Conservation (phyloP, 2,329 filamentous ascomycete species). For the Colletotrichum sp. region DNA sequence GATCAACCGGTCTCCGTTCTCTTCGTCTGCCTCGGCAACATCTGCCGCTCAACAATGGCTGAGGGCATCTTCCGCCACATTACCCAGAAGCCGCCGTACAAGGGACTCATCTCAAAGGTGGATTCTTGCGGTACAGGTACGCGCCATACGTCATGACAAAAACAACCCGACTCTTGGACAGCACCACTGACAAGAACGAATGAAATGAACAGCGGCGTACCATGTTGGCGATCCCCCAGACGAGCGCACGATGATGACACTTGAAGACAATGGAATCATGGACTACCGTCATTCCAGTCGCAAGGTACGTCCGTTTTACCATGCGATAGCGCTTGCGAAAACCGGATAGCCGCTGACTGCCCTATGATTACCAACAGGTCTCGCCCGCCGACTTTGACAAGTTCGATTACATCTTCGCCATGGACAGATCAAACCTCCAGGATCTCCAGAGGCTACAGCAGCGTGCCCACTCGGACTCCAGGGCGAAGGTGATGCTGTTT, state of each 20-base stretch:
- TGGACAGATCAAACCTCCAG: conserved; percentile 84
- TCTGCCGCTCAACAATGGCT: conserved; percentile 93
- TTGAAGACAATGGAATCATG: conserved; percentile 75
- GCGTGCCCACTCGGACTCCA: conserved; percentile 59
- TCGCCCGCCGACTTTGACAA: conserved; percentile 73
- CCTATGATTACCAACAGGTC: conserved; percentile 41
- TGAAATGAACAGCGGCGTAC: conserved; percentile 67
- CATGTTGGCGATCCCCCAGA: conserved; percentile 81
- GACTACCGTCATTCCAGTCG: conserved; percentile 80
- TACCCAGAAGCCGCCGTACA: conserved; percentile 63
- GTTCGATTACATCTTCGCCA: conserved; percentile 94
- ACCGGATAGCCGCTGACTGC: neutral
- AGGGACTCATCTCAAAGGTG: conserved; percentile 66
- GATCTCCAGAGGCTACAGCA: conserved; percentile 69
- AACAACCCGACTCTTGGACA: neutral
- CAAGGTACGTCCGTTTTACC: conserved; percentile 57
- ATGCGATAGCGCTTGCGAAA: neutral
- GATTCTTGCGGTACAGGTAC: conserved; percentile 87
- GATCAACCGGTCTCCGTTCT: conserved; percentile 70
- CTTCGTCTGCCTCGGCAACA: conserved; percentile 97
- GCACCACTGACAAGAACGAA: neutral
- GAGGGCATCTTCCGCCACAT: conserved; percentile 88
- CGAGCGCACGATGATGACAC: conserved; percentile 80
- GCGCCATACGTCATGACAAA: conserved; percentile 21
- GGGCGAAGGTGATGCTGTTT: conserved; percentile 79